phyloP scores from a whole-genome alignment of 257 asterid species.

The Fraxinus pennsylvanica region DNA sequence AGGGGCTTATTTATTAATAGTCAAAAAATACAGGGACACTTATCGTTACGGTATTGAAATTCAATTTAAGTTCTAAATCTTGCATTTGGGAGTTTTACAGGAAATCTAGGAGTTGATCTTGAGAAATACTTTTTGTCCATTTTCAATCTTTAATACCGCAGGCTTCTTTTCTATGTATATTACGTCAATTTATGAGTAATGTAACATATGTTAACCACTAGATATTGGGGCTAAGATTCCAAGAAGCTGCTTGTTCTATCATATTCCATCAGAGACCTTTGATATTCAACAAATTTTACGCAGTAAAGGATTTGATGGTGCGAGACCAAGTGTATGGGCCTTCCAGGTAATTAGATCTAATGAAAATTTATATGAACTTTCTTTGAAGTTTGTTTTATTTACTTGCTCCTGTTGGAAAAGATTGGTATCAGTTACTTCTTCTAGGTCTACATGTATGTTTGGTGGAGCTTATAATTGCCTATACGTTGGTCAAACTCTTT shows the following conservation, averaged over 20 bases:
- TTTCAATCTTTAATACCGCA: background rate
- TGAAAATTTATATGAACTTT: background rate
- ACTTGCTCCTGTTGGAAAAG: background rate
- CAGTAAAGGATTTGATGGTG: slow-evolving; percentile 68
- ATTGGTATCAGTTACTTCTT: background rate
- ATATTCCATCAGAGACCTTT: slow-evolving; percentile 59
- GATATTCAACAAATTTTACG: slow-evolving; percentile 54
- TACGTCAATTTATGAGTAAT: slow-evolving; percentile 12
- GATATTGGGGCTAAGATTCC: slow-evolving; percentile 77
- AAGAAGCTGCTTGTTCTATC: slow-evolving; percentile 66
- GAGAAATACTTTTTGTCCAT: background rate
- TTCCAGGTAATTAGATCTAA: slow-evolving; percentile 56
- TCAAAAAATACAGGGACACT: background rate
- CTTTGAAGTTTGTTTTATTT: background rate
- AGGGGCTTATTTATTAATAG: background rate
- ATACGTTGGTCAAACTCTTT: too few relatives aligned
- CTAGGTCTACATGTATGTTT: slow-evolving; percentile 1
- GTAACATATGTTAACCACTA: slow-evolving; percentile 27
- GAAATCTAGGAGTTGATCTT: background rate
- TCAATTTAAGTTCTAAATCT: background rate
- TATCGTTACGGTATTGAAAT: background rate
- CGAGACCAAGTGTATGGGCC: slow-evolving; percentile 77
- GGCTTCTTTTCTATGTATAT: slow-evolving; percentile 18
- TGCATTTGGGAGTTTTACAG: background rate
- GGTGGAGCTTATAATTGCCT: too few relatives aligned